phyloP scores from a whole-genome alignment of 176 grass and related monocot species.

The Carex cristatella region DNA sequence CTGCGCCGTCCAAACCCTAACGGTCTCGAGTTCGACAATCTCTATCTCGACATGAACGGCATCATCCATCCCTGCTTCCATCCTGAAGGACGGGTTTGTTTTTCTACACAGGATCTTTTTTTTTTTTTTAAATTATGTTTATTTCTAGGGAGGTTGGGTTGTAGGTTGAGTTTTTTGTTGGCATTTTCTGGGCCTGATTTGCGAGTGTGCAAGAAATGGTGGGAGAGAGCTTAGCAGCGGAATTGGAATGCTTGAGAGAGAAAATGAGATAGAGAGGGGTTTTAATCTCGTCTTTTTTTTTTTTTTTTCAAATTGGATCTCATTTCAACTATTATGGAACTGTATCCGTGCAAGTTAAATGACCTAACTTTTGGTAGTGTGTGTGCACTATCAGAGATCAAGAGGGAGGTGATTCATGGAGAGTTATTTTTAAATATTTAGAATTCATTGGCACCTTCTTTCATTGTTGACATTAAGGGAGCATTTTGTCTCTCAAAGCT shows the following conservation, averaged over 20 bases:
- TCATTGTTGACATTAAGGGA: not conserved
- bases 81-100: constrained; percentile 71
- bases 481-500: not conserved
- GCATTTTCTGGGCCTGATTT: not conserved
- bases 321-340: not conserved
- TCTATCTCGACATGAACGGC: constrained; percentile 95
- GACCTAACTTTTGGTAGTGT: not conserved
- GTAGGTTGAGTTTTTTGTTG: not conserved
- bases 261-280: not conserved
- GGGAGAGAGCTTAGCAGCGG: not conserved
- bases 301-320: not conserved
- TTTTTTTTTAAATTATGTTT: not conserved
- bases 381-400: not conserved
- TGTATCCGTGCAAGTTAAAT: not conserved
- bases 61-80: constrained; percentile 99
- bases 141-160: not conserved
- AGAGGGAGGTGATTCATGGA: not conserved
- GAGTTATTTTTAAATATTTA: not conserved
- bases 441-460: not conserved
- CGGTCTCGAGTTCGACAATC: constrained; percentile 95
- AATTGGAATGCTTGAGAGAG: not conserved
- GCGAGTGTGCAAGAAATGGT: not conserved
- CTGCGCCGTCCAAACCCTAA: constrained; percentile 73
- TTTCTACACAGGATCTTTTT: not conserved
- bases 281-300: not conserved